A percentile compares a stretch with the other conserved stretches of the same genome.
These are phyloP conservation scores for Setaria italica DNA, from an alignment of 202 grass and related monocot species.

Conservation along the genomic window DNA sequence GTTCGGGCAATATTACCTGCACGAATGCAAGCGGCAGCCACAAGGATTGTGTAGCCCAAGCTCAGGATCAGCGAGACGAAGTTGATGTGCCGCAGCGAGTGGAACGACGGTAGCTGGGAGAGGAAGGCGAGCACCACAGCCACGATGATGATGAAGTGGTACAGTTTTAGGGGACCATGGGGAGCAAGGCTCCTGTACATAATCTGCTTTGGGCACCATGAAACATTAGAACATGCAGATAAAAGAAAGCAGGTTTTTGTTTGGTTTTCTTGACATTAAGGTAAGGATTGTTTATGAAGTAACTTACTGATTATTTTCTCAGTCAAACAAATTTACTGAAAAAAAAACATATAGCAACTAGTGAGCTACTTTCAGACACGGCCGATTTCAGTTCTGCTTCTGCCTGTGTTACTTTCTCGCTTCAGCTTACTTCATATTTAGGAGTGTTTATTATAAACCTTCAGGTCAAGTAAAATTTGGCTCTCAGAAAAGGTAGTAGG, in stretches of 20 bases:
- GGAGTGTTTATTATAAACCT: background rate
- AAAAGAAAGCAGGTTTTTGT: constrained; percentile 4
- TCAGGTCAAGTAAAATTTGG: background rate
- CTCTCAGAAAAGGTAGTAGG: background rate
- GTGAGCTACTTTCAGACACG: background rate
- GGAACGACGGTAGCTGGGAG: constrained; percentile 92
- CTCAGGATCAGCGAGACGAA: constrained; percentile 76
- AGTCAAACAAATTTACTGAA: background rate
- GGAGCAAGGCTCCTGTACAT: constrained; percentile 83
- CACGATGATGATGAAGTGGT: constrained; percentile 94
- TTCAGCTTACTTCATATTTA: constrained; percentile 8
- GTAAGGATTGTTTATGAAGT: background rate
- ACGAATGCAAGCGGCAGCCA: constrained; percentile 78
- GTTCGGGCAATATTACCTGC: constrained; percentile 64
- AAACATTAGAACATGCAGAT: constrained; percentile 33
- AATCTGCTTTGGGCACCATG: constrained; percentile 61
- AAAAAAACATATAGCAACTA: background rate
- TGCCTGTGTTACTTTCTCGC: constrained; percentile 1
- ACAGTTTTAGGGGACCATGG: constrained; percentile 75
- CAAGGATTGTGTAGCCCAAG: constrained; percentile 80
- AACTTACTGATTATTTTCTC: background rate
- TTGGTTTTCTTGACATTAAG: background rate
- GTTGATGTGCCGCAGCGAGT: constrained; percentile 95
- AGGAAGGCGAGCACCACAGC: constrained; percentile 76
- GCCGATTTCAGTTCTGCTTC: background rate